Evolutionary conservation across 208 protist genomes (phyloP).

Genomic region (Borovskyia barvae): DNA sequence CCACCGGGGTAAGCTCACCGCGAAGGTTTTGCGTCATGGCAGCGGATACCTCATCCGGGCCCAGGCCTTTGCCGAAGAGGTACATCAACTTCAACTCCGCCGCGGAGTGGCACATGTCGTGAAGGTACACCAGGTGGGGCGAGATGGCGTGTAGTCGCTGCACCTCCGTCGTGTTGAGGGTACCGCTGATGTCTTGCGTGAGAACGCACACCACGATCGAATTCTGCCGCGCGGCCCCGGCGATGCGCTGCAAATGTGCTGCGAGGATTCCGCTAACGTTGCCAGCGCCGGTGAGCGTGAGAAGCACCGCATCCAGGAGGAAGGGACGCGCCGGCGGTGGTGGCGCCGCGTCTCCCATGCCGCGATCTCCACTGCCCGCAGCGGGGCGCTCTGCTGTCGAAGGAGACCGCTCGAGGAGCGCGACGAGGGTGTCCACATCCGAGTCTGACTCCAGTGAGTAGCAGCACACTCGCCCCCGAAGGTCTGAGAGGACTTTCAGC

Average conservation of each 20-base stretch:
- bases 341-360: neutral
- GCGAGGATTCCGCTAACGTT: constrained; percentile 18
- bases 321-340: too few relatives aligned
- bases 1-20: constrained; percentile 53
- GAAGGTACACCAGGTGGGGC: constrained; percentile 40
- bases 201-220: constrained; percentile 42
- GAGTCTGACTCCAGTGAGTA: constrained; percentile 48
- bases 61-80: constrained; percentile 65
- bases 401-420: constrained; percentile 25
- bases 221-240: constrained; percentile 10
- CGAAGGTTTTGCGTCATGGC: constrained; percentile 59
- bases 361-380: neutral
- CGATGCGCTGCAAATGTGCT: constrained; percentile 36
- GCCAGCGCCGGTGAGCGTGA: constrained; percentile 55
- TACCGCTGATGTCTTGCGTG: constrained; percentile 36
- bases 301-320: constrained; percentile 53
- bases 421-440: constrained; percentile 41
- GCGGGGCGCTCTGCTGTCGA: neutral
- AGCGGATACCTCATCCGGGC: constrained; percentile 24
- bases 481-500: constrained; percentile 47
- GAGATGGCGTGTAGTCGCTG: constrained; percentile 33
- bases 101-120: constrained; percentile 51
- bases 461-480: constrained; percentile 43
- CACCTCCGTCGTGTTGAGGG: constrained; percentile 31
- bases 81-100: constrained; percentile 80